Conservation (phyloP, 495 filamentous ascomycete species). For the Xylaria cubensis region DNA sequence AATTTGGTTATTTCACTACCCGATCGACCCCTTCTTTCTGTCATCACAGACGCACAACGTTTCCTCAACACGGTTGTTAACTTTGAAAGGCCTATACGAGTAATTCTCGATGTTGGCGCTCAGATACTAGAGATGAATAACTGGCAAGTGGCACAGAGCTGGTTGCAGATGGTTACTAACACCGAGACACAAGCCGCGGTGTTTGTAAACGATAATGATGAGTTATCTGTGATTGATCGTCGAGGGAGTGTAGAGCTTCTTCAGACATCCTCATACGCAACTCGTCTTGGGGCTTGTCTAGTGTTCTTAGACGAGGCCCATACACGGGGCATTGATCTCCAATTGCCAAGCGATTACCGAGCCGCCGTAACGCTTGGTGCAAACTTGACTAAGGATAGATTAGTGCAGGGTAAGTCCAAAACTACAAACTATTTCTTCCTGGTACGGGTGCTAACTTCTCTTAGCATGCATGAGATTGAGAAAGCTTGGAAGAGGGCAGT, state of each 20-base stretch:
- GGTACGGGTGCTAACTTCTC: neutral
- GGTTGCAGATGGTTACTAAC: constrained; percentile 46
- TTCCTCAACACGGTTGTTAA: constrained; percentile 54
- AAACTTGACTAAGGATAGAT: constrained; percentile 70
- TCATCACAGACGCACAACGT: constrained; percentile 45
- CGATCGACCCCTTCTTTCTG: constrained; percentile 23
- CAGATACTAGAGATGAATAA: constrained; percentile 73
- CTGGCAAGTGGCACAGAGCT: constrained; percentile 54
- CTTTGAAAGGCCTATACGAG: constrained; percentile 52
- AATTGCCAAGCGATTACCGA: constrained; percentile 62
- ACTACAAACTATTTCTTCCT: neutral
- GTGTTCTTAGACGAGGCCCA: constrained; percentile 80
- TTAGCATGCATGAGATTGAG: constrained; percentile 73
- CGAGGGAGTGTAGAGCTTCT: constrained; percentile 57
- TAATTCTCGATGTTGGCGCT: constrained; percentile 78
- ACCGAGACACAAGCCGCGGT: constrained; percentile 55
- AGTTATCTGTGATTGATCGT: constrained; percentile 53
- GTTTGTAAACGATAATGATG: constrained; percentile 60
- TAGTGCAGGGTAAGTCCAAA: constrained; percentile 70
- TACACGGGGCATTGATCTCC: constrained; percentile 76
- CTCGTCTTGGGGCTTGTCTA: constrained; percentile 66
- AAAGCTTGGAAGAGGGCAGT: constrained; percentile 66
- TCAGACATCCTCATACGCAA: constrained; percentile 64
- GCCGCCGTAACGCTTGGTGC: constrained; percentile 75
- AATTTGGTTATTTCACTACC: constrained; percentile 54